Evolutionary conservation across 108 stramenopile species (phyloP).

Genomic region (Skeletonema tropicum): DNA sequence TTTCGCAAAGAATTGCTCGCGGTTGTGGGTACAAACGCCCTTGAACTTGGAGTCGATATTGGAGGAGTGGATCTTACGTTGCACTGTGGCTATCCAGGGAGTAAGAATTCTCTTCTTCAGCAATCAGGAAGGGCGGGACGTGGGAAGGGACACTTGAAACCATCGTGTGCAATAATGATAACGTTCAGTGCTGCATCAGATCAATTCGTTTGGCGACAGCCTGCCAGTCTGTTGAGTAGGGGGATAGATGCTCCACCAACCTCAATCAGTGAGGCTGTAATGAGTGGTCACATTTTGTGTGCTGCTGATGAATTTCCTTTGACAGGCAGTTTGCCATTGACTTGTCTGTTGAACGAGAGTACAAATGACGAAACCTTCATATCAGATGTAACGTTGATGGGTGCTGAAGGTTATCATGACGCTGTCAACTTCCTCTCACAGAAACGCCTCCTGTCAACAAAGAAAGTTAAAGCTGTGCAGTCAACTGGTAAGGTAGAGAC

Average conservation of each 20-base stretch:
- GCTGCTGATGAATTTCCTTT: conserved; percentile 91
- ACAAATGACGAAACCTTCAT: conserved; percentile 4
- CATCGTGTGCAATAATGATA: conserved; percentile 87
- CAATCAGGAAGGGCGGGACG: conserved; percentile 97
- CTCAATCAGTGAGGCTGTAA: conserved; percentile 72
- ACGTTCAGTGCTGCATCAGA: conserved; percentile 89
- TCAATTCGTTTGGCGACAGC: conserved; percentile 84
- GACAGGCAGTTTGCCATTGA: conserved; percentile 42
- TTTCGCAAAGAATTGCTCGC: conserved; percentile 86
- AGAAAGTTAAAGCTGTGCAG: conserved; percentile 15
- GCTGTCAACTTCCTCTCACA: conserved; percentile 46
- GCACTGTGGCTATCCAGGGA: conserved; percentile 91
- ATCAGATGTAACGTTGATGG: conserved; percentile 63
- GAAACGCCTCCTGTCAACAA: conserved; percentile 24
- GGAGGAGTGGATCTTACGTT: conserved; percentile 94
- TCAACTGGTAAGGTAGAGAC: not conserved
- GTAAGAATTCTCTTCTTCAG: conserved; percentile 77
- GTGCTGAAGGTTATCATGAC: conserved; percentile 64
- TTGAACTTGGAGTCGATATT: conserved; percentile 97
- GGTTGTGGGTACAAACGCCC: conserved; percentile 90
- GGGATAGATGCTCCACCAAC: conserved; percentile 81
- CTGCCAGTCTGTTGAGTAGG: conserved; percentile 63
- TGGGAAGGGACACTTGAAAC: conserved; percentile 43
- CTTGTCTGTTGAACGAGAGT: conserved; percentile 37
- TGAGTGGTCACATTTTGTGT: conserved; percentile 90